phyloP scores from a whole-genome alignment of 768 basidiomycete genomes.

The Fibroporia radiculosa region DNA sequence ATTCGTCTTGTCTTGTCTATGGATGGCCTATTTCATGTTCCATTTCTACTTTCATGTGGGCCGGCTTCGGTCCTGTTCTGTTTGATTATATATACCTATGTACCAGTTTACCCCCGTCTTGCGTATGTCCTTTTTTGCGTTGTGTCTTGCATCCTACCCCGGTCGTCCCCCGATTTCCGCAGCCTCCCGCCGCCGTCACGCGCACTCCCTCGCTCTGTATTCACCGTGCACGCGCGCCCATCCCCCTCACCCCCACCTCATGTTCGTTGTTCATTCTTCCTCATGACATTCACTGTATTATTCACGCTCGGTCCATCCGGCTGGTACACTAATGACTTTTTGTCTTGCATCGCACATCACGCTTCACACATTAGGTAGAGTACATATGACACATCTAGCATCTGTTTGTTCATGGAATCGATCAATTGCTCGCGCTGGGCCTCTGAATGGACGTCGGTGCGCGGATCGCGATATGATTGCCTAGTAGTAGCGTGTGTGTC shows the following conservation, averaged over 20 bases:
- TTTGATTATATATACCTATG: constrained; percentile 3
- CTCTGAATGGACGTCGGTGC: too few species aligned
- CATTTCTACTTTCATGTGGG: constrained; percentile 2
- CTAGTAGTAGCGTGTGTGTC: too few species aligned
- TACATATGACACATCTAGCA: background rate
- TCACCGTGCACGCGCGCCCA: background rate
- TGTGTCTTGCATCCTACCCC: background rate
- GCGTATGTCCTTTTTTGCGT: background rate
- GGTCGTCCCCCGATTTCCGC: background rate
- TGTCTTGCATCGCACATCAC: background rate
- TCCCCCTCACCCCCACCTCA: background rate
- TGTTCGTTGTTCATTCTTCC: background rate
- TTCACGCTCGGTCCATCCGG: background rate
- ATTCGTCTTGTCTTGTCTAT: background rate
- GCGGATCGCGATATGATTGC: too few species aligned
- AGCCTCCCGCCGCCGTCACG: background rate
- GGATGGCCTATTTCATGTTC: background rate
- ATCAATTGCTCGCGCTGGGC: too few species aligned
- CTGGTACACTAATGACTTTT: constrained; percentile 1
- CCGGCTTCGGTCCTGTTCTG: background rate
- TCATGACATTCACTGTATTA: background rate
- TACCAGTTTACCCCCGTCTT: background rate
- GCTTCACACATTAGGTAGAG: background rate
- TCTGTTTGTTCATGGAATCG: background rate
- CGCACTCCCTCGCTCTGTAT: background rate